These are phyloP conservation scores for Paracorniculantispora psalliotae DNA, from an alignment of 2,329 filamentous ascomycete genomes.

Conservation along the genomic window DNA sequence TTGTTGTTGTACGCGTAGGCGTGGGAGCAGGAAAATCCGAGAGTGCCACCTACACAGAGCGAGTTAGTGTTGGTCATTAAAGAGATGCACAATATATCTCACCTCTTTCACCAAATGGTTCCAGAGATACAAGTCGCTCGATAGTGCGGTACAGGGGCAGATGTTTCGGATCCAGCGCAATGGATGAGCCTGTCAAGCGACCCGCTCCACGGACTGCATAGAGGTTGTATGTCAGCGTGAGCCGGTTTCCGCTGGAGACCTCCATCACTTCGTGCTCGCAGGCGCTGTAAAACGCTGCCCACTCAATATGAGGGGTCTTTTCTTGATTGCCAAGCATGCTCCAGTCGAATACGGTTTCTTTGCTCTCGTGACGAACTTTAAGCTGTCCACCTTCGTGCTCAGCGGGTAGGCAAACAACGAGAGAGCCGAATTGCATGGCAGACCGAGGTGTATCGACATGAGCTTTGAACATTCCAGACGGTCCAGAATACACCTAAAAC, in stretches of 20 bases:
- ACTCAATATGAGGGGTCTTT: slow-evolving; percentile 26
- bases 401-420: slow-evolving; percentile 46
- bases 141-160: slow-evolving; percentile 1
- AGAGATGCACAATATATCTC: background rate
- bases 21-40: slow-evolving; percentile 43
- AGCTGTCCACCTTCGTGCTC: slow-evolving; percentile 37
- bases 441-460: slow-evolving; percentile 52
- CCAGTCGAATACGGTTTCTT: slow-evolving; percentile 38
- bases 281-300: slow-evolving; percentile 50
- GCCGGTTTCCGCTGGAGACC: slow-evolving; percentile 45
- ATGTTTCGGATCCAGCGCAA: slow-evolving; percentile 3
- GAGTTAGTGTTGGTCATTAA: background rate
- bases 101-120: background rate
- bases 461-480: slow-evolving; percentile 44
- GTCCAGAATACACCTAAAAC: slow-evolving; percentile 43
- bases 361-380: slow-evolving; percentile 35
- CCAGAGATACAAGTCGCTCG: background rate
- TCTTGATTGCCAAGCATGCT: background rate
- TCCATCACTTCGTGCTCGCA: slow-evolving; percentile 48
- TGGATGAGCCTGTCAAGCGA: slow-evolving; percentile 5
- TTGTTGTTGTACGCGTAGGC: slow-evolving; percentile 39
- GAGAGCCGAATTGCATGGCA: slow-evolving; percentile 43
- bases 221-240: slow-evolving; percentile 58
- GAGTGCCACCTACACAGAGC: slow-evolving; percentile 30
- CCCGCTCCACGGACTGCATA: slow-evolving; percentile 31